A percentile compares a stretch with the other conserved stretches of the same genome.
Conservation (phyloP, 768 basidiomycete genomes). For the Leccinum subgranulosum region DNA sequence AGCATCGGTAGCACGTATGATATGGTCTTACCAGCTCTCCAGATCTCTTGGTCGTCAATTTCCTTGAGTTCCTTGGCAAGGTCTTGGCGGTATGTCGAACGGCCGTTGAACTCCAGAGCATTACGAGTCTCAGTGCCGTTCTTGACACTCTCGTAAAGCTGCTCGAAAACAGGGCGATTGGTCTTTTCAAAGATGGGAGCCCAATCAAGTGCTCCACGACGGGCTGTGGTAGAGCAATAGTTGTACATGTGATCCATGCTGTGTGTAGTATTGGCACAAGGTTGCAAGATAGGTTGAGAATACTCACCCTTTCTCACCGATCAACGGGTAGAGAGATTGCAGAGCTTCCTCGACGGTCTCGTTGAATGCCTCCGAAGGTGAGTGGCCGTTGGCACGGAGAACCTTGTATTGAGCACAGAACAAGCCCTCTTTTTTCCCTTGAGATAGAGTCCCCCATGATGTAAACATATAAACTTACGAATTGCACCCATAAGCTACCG, state of each 20-base stretch:
- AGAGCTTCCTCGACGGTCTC: conserved; percentile 99
- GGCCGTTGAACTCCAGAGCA: conserved; percentile 93
- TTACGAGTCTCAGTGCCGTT: conserved; percentile 98
- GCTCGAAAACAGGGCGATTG: conserved; percentile 91
- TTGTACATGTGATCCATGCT: conserved; percentile 99
- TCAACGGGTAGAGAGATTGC: conserved; percentile 95
- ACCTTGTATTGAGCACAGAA: conserved; percentile 99
- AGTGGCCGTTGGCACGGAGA: conserved; percentile 93
- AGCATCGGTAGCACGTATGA: background rate
- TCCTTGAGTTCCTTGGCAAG: conserved; percentile 89
- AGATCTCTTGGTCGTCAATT: conserved; percentile 98
- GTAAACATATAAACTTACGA: conserved; percentile 48
- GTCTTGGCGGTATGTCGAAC: conserved; percentile 88
- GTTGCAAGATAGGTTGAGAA: background rate
- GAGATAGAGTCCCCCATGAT: background rate
- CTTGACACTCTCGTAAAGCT: conserved; percentile 90
- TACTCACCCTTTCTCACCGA: conserved; percentile 86
- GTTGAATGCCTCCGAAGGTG: conserved; percentile 98
- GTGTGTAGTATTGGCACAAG: conserved; percentile 4
- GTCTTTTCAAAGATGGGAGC: conserved; percentile 94
- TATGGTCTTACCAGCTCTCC: conserved; percentile 74
- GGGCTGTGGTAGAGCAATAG: conserved; percentile 98
- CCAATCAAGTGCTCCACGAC: conserved; percentile 99
- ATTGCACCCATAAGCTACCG: conserved; percentile 92
- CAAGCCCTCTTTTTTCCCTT: conserved; percentile 69